These are phyloP conservation scores for Funneliformis caledonium DNA, from an alignment of 371 early-diverging fungal genomes.

Conservation along the genomic window DNA sequence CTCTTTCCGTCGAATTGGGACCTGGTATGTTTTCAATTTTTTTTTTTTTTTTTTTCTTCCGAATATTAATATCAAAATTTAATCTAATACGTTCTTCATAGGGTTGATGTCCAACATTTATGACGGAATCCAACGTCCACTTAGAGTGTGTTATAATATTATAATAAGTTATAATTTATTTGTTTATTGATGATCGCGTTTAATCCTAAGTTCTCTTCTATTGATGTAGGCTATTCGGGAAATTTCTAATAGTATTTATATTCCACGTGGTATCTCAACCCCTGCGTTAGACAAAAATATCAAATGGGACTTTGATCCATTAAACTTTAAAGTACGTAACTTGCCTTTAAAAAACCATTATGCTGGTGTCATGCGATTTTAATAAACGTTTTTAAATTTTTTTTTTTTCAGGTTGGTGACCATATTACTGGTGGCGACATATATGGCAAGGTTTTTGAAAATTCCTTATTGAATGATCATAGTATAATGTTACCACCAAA, in stretches of 20 bases:
- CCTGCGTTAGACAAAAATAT: constrained; percentile 93
- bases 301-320: constrained; percentile 96
- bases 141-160: constrained; percentile 66
- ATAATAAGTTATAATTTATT: background rate
- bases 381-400: background rate
- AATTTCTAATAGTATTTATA: constrained; percentile 95
- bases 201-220: background rate
- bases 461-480: constrained; percentile 92
- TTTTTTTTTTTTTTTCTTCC: constrained; percentile 5
- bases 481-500: constrained; percentile 97
- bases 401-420: constrained; percentile 79
- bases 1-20: constrained; percentile 99
- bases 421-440: constrained; percentile 99
- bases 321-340: constrained; percentile 74
- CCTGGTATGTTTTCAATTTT: constrained; percentile 72
- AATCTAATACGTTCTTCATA: constrained; percentile 44
- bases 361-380: background rate
- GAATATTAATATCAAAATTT: background rate
- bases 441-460: constrained; percentile 96
- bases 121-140: constrained; percentile 99
- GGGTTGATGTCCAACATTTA: constrained; percentile 98
- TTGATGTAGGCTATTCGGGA: constrained; percentile 86
- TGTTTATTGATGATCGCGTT: background rate
- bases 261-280: constrained; percentile 98
- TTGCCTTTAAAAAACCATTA: background rate